Evolutionary conservation across 164 flowering plant genomes (phyloP), one percentile per base, ranked within the genome.

Genomic region (Aristolochia contorta): DNA sequence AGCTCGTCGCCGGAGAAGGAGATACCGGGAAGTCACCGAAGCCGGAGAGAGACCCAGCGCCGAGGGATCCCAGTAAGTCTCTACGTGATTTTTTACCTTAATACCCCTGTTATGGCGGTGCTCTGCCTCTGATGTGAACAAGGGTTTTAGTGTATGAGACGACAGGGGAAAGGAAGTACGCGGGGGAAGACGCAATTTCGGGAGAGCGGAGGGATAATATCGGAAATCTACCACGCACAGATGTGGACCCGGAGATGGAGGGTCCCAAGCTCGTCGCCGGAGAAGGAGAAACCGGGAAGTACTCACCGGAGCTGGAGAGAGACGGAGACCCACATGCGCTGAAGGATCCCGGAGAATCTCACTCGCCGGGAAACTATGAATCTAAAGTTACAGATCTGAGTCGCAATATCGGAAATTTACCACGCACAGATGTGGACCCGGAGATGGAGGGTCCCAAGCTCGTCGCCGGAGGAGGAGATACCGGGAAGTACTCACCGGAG

Each of bases 1-100:
- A 52, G 13, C n/a, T 21, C 55, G 24, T 24, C 12, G 25, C 24
- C 4, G 55, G 55, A 19, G 55, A 52, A 5, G 23, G 8, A 0
- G 13, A 20, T 19, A 22, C 64, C 37, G 62, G 67, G 0, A 21
- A 25, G 25, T 57, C n/a, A n/a, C n/a, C n/a, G n/a, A n/a, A n/a
- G n/a, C n/a, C n/a, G n/a, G n/a, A n/a, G n/a, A n/a, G n/a, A n/a
- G n/a, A n/a, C n/a, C n/a, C n/a, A n/a, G n/a, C n/a, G n/a, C n/a
- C n/a, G n/a, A n/a, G 75, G 25, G 77, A 78, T n/a, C 79, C 80
- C 21, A 71, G 84, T 80, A 76, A 13, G 71, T 37, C 7, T 37
- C 43, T 37, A 37, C 1, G 3, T 16, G 30, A 14, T 4, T 6
- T 54, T 51, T 14, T 10, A 50, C 14, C 51, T 48, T 48, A n/a